Evolutionary conservation across 495 filamentous ascomycete species (phyloP).

Genomic region (Aspergillus sclerotioniger): DNA sequence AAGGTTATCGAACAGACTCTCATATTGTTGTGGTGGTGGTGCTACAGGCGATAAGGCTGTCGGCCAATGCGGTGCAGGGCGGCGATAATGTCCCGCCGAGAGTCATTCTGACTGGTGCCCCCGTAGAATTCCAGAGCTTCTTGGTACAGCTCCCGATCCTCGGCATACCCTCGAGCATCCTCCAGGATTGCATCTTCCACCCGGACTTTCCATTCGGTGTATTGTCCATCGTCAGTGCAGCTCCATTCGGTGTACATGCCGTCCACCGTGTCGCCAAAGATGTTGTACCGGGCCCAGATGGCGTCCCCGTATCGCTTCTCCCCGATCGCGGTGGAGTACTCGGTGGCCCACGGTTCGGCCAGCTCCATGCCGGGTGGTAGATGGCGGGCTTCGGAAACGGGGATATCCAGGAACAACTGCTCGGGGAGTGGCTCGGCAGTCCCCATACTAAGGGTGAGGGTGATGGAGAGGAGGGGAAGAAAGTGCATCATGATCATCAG

Average conservation of each 20-base stretch:
- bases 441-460: too few relatives aligned
- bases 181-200: neutral
- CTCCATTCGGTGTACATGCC: neutral
- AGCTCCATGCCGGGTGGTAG: neutral
- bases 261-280: neutral
- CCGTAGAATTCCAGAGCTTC: neutral
- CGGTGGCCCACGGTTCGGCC: neutral
- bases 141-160: neutral
- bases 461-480: too few relatives aligned
- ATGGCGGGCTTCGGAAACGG: neutral
- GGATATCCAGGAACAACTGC: neutral
- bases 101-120: neutral
- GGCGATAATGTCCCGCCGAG: neutral
- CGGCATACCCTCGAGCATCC: neutral
- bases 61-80: neutral
- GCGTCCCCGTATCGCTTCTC: neutral
- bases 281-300: neutral
- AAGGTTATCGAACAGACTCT: too few relatives aligned
- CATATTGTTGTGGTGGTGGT: too few relatives aligned
- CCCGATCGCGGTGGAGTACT: neutral
- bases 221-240: neutral
- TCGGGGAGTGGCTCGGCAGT: neutral
- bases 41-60: too few relatives aligned
- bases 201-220: too few relatives aligned
- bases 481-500: too few relatives aligned